phyloP scores from a whole-genome alignment of 257 asterid species.

The Eucommia ulmoides region DNA sequence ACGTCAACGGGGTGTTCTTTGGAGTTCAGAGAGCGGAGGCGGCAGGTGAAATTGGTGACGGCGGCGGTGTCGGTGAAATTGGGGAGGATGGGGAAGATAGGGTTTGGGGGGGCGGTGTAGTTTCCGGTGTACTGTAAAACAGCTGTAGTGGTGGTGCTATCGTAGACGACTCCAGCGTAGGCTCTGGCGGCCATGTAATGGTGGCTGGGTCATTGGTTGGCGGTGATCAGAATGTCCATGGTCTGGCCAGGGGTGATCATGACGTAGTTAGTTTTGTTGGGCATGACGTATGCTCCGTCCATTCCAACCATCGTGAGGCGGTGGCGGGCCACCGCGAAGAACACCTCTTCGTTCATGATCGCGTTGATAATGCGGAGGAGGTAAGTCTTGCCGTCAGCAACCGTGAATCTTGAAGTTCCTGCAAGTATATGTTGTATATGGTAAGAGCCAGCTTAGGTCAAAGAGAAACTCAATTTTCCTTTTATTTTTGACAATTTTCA shows the following conservation, averaged over 20 bases:
- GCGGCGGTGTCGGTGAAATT: slow-evolving; percentile 37
- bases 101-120: slow-evolving; percentile 23
- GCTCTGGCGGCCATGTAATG: slow-evolving; percentile 60
- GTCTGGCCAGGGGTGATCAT: slow-evolving; percentile 68
- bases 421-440: slow-evolving; percentile 3
- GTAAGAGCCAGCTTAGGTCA: background rate
- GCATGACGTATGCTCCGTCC: slow-evolving; percentile 57
- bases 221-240: slow-evolving; percentile 43
- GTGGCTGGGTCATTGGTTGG: slow-evolving; percentile 36
- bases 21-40: slow-evolving; percentile 35
- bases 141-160: slow-evolving; percentile 38
- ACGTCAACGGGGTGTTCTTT: slow-evolving; percentile 14
- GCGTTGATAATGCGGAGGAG: slow-evolving; percentile 49
- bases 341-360: slow-evolving; percentile 42
- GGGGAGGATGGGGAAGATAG: slow-evolving; percentile 43
- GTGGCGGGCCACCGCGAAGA: slow-evolving; percentile 51
- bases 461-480: background rate
- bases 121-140: slow-evolving; percentile 58
- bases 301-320: slow-evolving; percentile 44
- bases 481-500: too few relatives aligned
- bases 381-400: slow-evolving; percentile 51
- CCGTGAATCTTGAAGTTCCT: slow-evolving; percentile 45
- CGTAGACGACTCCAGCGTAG: slow-evolving; percentile 47
- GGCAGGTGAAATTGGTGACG: slow-evolving; percentile 48
- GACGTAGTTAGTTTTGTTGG: slow-evolving; percentile 32